phyloP scores from a whole-genome alignment of 768 basidiomycete species.

The Solioccasus polychromus region DNA sequence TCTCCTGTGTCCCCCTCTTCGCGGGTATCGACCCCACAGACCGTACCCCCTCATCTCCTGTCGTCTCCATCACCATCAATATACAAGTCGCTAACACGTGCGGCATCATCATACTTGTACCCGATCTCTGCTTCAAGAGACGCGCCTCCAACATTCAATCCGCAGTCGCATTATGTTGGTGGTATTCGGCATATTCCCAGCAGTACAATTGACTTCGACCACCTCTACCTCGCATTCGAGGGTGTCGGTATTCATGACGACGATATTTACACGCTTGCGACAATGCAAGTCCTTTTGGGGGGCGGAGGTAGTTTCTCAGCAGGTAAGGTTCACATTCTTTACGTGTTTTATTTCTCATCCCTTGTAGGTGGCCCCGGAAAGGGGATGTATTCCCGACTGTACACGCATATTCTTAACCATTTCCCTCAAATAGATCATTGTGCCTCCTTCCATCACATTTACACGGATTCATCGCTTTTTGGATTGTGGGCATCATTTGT shows the following conservation, averaged over 20 bases:
- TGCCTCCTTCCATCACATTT: slow-evolving; percentile 96
- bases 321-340: slow-evolving; percentile 37
- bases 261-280: slow-evolving; percentile 90
- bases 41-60: slow-evolving; percentile 56
- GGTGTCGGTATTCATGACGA: slow-evolving; percentile 87
- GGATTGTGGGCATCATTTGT: slow-evolving; percentile 87
- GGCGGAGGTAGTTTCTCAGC: slow-evolving; percentile 97
- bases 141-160: slow-evolving; percentile 13
- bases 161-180: slow-evolving; percentile 71
- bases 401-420: slow-evolving; percentile 94
- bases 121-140: slow-evolving; percentile 25
- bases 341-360: slow-evolving; percentile 4
- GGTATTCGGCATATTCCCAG: slow-evolving; percentile 73
- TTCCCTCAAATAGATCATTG: slow-evolving; percentile 94
- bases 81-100: slow-evolving; percentile 69
- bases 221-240: slow-evolving; percentile 91
- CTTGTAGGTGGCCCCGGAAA: slow-evolving; percentile 87
- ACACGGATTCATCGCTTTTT: slow-evolving; percentile 90
- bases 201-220: slow-evolving; percentile 72
- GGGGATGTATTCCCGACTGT: slow-evolving; percentile 97
- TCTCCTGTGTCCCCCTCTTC: slow-evolving; percentile 24
- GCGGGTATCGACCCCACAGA: slow-evolving; percentile 31
- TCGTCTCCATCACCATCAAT: slow-evolving; percentile 50
- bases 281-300: slow-evolving; percentile 91
- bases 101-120: slow-evolving; percentile 73